Conservation (phyloP, 2,329 filamentous ascomycete species). For the Beauveria sp. region DNA sequence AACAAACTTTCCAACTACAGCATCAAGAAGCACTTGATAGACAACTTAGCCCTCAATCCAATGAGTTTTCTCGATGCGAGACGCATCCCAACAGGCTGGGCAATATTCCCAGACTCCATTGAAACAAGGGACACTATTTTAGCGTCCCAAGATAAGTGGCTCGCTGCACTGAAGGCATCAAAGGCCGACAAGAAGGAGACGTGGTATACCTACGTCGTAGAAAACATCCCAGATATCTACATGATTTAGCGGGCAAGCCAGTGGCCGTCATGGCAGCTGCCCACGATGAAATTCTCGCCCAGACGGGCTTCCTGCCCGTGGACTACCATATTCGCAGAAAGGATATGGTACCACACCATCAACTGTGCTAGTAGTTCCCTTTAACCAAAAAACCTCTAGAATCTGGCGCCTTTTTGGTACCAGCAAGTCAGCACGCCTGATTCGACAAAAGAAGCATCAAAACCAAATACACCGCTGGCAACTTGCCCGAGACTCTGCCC, state of each 20-base stretch:
- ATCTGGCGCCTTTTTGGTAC: not conserved
- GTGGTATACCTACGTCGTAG: not conserved
- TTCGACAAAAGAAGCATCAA: not conserved
- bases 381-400: not conserved
- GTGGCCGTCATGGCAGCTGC: not conserved
- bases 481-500: not conserved
- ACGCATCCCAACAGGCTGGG: not conserved
- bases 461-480: not conserved
- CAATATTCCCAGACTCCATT: not conserved
- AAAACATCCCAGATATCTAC: not conserved
- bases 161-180: not conserved
- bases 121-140: not conserved
- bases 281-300: not conserved
- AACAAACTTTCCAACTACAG: not conserved
- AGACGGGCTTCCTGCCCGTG: not conserved
- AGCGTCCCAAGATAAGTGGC: not conserved
- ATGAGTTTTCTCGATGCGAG: not conserved
- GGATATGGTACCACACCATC: not conserved
- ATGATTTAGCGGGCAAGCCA: not conserved
- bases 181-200: not conserved
- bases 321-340: not conserved
- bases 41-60: not conserved
- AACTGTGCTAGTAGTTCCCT: not conserved
- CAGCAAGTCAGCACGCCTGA: not conserved
- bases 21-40: not conserved